Evolutionary conservation across 768 basidiomycete genomes (phyloP).

Genomic region (Paxillus rubicundulus): DNA sequence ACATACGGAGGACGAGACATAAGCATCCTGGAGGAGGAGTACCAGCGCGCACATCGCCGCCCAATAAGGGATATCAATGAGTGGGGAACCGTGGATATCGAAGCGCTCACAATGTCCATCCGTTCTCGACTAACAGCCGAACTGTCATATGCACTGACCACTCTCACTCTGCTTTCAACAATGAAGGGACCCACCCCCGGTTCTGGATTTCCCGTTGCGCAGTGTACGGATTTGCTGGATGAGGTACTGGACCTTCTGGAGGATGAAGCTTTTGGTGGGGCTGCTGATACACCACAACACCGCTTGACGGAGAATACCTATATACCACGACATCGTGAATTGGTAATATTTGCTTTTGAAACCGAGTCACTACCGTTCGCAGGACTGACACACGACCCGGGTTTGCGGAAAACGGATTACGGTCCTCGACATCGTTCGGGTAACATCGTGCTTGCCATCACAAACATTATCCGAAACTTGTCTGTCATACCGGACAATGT

Average conservation of each 20-base stretch:
- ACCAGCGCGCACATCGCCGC: conserved; percentile 48
- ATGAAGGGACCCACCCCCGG: conserved; percentile 61
- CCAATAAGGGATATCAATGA: conserved; percentile 73
- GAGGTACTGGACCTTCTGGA: conserved; percentile 86
- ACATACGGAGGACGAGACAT: conserved; percentile 83
- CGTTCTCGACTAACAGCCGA: conserved; percentile 83
- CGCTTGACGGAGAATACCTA: conserved; percentile 28
- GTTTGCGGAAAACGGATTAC: conserved; percentile 44
- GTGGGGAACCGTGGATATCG: conserved; percentile 88
- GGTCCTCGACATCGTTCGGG: conserved; percentile 63
- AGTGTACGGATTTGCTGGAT: conserved; percentile 78
- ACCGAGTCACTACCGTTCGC: conserved; percentile 60
- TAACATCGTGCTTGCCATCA: conserved; percentile 63
- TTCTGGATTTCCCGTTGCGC: conserved; percentile 68
- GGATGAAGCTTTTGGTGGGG: conserved; percentile 69
- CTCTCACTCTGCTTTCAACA: conserved; percentile 76
- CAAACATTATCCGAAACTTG: conserved; percentile 86
- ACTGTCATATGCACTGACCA: conserved; percentile 86
- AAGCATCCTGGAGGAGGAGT: conserved; percentile 61
- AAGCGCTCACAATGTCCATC: conserved; percentile 89
- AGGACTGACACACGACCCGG: conserved; percentile 44
- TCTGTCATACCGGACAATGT: conserved; percentile 72
- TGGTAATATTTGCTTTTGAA: conserved; percentile 58
- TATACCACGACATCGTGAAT: conserved; percentile 63
- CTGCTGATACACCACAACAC: conserved; percentile 31